These are phyloP conservation scores for Melastoma malabathricum DNA, from an alignment of 345 rosid genomes.

Conservation along the genomic window DNA sequence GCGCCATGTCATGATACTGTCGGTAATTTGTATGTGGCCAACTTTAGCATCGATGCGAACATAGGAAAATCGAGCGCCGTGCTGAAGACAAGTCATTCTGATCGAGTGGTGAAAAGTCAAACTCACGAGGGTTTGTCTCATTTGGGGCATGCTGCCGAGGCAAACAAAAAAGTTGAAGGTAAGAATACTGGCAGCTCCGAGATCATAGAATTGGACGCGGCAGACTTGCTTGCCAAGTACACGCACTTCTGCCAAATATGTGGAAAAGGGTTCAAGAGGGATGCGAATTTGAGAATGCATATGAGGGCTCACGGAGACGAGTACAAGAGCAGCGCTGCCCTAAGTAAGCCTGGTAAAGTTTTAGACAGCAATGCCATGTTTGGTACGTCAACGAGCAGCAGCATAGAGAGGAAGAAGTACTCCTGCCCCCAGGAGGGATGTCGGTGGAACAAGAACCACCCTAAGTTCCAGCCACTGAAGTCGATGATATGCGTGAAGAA, in stretches of 20 bases:
- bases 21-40: background rate
- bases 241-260: conserved; percentile 78
- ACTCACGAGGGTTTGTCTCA: conserved; percentile 3
- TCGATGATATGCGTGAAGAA: conserved; percentile 78
- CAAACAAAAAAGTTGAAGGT: background rate
- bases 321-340: conserved; percentile 59
- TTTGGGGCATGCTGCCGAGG: background rate
- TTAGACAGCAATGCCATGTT: background rate
- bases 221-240: conserved; percentile 59
- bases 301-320: conserved; percentile 94
- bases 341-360: conserved; percentile 37
- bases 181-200: conserved; percentile 12
- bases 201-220: conserved; percentile 47
- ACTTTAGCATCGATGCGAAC: too few species aligned
- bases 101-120: background rate
- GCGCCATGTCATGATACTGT: background rate
- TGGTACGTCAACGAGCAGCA: conserved; percentile 2
- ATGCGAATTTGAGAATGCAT: conserved; percentile 90
- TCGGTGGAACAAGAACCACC: conserved; percentile 72
- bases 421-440: conserved; percentile 87
- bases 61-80: too few species aligned
- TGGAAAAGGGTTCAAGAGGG: conserved; percentile 83
- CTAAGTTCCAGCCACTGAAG: conserved; percentile 76
- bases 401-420: conserved; percentile 26
- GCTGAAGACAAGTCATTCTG: too few species aligned